phyloP scores from a whole-genome alignment of 2,329 filamentous ascomycete species.

The Epichloe amarillans region DNA sequence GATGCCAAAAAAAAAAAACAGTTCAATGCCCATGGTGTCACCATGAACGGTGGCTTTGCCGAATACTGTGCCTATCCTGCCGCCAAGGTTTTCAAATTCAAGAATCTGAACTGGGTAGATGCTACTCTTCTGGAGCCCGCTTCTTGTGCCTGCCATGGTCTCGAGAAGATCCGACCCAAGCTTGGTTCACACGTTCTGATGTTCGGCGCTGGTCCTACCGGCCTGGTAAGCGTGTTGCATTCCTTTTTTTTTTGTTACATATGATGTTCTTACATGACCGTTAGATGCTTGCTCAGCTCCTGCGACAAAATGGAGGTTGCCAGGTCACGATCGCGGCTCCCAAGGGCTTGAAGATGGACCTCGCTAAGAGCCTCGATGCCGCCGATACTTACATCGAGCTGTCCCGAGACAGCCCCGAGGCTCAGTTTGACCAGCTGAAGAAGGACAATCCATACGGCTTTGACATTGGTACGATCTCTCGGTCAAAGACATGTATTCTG shows the following conservation, averaged over 20 bases:
- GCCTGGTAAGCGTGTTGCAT: conserved; percentile 30
- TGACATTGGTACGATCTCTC: conserved; percentile 38
- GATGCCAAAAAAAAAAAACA: conserved; percentile 5
- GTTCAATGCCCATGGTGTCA: conserved; percentile 54
- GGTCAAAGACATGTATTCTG: neutral
- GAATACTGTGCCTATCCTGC: conserved; percentile 48
- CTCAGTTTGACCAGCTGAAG: conserved; percentile 50
- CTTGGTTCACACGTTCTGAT: conserved; percentile 52
- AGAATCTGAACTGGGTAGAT: conserved; percentile 54
- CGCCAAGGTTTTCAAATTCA: conserved; percentile 48
- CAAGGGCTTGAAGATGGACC: conserved; percentile 55
- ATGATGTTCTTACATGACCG: neutral
- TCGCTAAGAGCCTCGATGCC: conserved; percentile 44
- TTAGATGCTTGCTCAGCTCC: conserved; percentile 45
- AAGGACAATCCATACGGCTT: conserved; percentile 57
- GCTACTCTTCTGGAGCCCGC: conserved; percentile 58
- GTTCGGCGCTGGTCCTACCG: conserved; percentile 55
- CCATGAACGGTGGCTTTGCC: conserved; percentile 57
- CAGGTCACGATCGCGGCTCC: conserved; percentile 58
- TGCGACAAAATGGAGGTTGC: conserved; percentile 53
- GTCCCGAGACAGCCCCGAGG: conserved; percentile 38
- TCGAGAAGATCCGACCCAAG: conserved; percentile 55
- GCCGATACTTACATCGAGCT: conserved; percentile 42
- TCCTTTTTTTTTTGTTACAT: no score
- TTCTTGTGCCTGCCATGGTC: conserved; percentile 56